Conservation (phyloP, 495 filamentous ascomycete genomes). For the Articulospora tetracladia region DNA sequence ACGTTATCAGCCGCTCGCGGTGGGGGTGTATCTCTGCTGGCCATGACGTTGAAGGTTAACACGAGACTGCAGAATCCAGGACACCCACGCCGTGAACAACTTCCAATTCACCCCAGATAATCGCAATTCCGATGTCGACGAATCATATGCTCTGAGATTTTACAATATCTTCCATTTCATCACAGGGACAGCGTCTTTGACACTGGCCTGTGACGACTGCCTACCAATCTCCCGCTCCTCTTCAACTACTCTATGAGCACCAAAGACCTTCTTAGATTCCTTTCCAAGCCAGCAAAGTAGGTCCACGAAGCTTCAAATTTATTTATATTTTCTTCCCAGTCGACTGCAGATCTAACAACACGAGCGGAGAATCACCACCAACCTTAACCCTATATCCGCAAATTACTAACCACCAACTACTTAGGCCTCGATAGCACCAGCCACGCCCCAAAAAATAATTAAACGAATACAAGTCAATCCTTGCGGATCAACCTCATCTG, state of each 20-base stretch:
- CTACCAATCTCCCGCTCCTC: slow-evolving; percentile 11
- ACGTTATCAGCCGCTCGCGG: neutral
- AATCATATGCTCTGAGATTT: slow-evolving; percentile 1
- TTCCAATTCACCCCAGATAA: neutral
- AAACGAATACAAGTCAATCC: neutral
- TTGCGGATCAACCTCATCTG: slow-evolving; percentile 78
- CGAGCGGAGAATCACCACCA: too few species aligned
- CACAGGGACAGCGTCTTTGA: slow-evolving; percentile 18
- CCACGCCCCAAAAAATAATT: slow-evolving; percentile 23
- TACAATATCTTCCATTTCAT: slow-evolving; percentile 1
- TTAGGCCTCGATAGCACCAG: slow-evolving; percentile 87
- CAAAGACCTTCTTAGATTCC: slow-evolving; percentile 87
- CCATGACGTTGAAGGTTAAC: neutral
- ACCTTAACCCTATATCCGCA: neutral
- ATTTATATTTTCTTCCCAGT: too few species aligned
- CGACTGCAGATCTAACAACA: too few species aligned
- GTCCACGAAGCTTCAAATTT: slow-evolving; percentile 32
- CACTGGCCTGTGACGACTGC: slow-evolving; percentile 13
- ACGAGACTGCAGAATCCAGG: neutral
- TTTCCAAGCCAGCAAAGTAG: slow-evolving; percentile 95
- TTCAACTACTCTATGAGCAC: slow-evolving; percentile 74
- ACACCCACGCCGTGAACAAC: neutral
- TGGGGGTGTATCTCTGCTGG: neutral
- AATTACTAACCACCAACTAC: slow-evolving; percentile 10
- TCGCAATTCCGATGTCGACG: slow-evolving; percentile 5